Base-by-base conservation (phyloP, 2,329 filamentous ascomycete species). In the Eutypella sp. region DNA sequence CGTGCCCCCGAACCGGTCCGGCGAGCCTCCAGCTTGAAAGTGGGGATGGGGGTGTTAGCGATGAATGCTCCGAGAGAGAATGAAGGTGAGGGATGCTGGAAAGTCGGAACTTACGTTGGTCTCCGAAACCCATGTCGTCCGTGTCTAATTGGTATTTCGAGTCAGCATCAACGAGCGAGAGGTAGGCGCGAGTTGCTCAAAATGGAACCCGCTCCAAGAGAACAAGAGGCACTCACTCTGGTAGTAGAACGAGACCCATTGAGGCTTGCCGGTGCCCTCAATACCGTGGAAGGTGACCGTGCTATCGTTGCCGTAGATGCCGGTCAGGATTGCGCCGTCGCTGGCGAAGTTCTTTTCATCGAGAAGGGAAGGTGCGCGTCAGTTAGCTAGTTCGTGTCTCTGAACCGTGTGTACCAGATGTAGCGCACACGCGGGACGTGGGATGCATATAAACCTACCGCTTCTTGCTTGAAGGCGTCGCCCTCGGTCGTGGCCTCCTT, bases 41-140 rank as follows among this genome's bases (percentile, higher is more conserved):
- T n/a, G n/a, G n/a, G n/a, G 60, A 24, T 20, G 4, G 29, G 5
- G 24, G 13, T 40, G 19, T 44, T 46, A 50, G 38, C 20, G 8
- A 40, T n/a, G n/a, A n/a, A 10, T 16, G 23, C 3, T 10, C 16
- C 16, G 2, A 24, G 20, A 7, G 20, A 25, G 13, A 16, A 9
- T 24, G 13, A 34, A 2, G 3, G 18, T 47, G 27, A 49, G 41
- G 27, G 20, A 20, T 22, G 22, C 15, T 19, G 15, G 15, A 11
- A 25, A 29, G 24, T 38, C 5, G 24, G 20, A 11, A 55, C 61
- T 64, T 57, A 65, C 62, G 71, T 47, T 74, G 70, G 42, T 74
- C 72, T 1, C 78, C 78, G 45, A 78, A 82, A 3, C 78, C 78
- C 75, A 81, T 79, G 47, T 81, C 78, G 41, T 81, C 78, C 2